Conservation (phyloP, 768 basidiomycete species). For the Lepiota venenata region DNA sequence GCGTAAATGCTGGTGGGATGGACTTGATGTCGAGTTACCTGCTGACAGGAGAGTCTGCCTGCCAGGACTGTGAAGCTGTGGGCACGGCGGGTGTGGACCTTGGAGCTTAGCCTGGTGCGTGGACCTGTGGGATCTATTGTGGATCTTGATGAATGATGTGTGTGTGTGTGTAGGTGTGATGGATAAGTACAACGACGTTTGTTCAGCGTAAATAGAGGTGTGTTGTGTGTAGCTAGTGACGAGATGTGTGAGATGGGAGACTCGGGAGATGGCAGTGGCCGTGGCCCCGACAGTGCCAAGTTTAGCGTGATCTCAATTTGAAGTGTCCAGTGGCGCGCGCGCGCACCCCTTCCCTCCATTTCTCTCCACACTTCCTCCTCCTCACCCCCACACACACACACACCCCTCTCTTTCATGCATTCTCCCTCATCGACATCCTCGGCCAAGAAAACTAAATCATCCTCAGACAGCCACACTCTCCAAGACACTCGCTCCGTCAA, state of each 20-base stretch:
- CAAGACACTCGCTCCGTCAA: conserved; percentile 1
- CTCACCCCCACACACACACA: neutral
- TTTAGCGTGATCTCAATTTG: conserved; percentile 9
- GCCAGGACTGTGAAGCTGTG: conserved; percentile 79
- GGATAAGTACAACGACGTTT: no score
- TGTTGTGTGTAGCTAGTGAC: neutral
- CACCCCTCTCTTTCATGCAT: neutral
- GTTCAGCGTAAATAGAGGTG: neutral
- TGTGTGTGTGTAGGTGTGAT: neutral
- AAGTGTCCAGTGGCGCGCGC: conserved; percentile 3
- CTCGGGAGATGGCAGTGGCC: conserved; percentile 2
- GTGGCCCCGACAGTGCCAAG: neutral
- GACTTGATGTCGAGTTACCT: conserved; percentile 83
- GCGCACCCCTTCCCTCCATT: neutral
- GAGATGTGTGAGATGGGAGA: neutral
- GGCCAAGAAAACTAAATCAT: neutral
- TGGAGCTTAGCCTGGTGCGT: conserved; percentile 90
- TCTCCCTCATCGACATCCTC: neutral
- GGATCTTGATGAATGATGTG: neutral
- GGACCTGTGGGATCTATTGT: neutral
- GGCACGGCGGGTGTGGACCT: conserved; percentile 97
- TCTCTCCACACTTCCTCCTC: neutral
- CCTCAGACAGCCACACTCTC: neutral
- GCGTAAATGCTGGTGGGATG: conserved; percentile 99
- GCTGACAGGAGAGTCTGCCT: conserved; percentile 45